Percentiles rank a stretch among this genome's conserved stretches.
Conservation (phyloP, 495 filamentous ascomycete species). For the Letharia lupina region DNA sequence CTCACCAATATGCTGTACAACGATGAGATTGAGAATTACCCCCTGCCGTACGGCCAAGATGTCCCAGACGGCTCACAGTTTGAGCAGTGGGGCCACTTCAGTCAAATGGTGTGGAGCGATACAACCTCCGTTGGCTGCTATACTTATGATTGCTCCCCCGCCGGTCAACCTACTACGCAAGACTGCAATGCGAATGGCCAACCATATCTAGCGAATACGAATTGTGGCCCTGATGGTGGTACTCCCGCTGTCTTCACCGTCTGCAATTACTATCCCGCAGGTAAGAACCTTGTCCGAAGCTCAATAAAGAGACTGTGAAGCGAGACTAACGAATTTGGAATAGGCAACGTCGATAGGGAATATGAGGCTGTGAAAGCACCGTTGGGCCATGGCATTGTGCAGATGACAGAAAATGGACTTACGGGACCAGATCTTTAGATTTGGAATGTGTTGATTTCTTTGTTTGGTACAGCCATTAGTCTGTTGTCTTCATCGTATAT, state of each 20-base stretch:
- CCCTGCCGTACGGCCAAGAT: conserved; percentile 37
- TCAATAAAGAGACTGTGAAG: not conserved
- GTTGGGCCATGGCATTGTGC: not conserved
- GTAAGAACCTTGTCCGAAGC: conserved; percentile 33
- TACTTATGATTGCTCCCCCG: conserved; percentile 44
- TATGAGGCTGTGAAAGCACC: not conserved
- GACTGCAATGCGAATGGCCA: conserved; percentile 20
- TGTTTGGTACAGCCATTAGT: not conserved
- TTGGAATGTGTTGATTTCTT: not conserved
- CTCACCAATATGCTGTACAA: conserved; percentile 82
- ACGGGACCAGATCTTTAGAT: not conserved
- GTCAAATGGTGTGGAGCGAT: conserved; percentile 80
- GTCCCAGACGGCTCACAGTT: conserved; percentile 14
- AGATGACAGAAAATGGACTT: not conserved
- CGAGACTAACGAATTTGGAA: not conserved
- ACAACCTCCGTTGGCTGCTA: conserved; percentile 68
- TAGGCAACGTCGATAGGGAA: not conserved
- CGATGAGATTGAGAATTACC: conserved; percentile 52
- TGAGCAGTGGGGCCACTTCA: conserved; percentile 67
- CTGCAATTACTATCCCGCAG: conserved; percentile 78
- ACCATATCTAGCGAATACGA: not conserved
- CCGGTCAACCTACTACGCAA: conserved; percentile 21
- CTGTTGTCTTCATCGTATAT: not conserved
- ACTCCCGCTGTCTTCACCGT: conserved; percentile 60
- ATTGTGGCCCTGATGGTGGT: conserved; percentile 38